Evolutionary conservation across 805 yeast species (phyloP), one percentile per base, ranked within the genome.

Genomic region (Metschnikowia anglica): DNA sequence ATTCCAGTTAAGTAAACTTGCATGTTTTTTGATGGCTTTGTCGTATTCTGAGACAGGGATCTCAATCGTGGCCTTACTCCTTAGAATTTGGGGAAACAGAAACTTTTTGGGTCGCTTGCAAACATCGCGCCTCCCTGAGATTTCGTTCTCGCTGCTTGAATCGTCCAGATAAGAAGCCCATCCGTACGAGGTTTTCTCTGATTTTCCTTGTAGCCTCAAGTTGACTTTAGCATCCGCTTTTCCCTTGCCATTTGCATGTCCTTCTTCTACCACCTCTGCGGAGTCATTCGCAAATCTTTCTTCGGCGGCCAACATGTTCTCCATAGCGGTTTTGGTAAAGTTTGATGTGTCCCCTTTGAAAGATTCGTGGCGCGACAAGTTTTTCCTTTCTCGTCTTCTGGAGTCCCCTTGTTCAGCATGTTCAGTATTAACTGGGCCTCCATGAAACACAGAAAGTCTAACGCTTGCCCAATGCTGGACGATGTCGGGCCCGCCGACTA

Each of bases 311-410:
- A 70, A 56, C 44, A 69, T 54, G 30, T 58, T 54, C 30, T 68
- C 71, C 61, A 70, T 56, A 12, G 72, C 59, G 28, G 56, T 58
- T 47, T 60, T 65, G 2, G 73, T 58, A 21, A 70, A 41, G 16
- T 60, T 54, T 0, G 75, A 68, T 1, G 75, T 66, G 46, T 68
- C 73, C 3, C 72, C 72, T 46, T 65, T 68, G 50, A 69, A 66
- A 8, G 70, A 59, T 41, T 66, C 70, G 29, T 63, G 67, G 15
- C 55, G 53, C 2, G 58, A 47, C 19, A 65, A 49, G 2, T 50
- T 48, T 24, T 41, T 46, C 30, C 73, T 54, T 44, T 58, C 51
- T 21, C 54, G 49, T 44, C 74, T 53, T 36, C 60, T 57, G 21
- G 58, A 38, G 25, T 55, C 47, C 2, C 73, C 73, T 23, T 58